Conservation (phyloP, 306 rosid species). For the Rosa persica region DNA sequence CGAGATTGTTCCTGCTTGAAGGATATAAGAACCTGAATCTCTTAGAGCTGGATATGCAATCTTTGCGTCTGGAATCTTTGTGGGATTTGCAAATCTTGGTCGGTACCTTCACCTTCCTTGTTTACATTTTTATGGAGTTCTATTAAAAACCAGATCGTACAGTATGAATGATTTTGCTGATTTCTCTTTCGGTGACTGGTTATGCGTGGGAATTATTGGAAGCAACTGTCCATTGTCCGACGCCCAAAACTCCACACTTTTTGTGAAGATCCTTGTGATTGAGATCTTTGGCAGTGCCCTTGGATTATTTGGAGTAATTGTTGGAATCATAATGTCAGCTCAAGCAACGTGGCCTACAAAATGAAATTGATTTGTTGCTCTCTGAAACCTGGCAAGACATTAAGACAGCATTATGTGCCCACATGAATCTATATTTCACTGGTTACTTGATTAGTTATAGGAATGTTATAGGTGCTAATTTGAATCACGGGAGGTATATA, state of each 20-base stretch:
- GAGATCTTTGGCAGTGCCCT: conserved; percentile 97
- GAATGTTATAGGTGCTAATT: too few species aligned
- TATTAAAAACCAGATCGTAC: background rate
- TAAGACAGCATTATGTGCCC: background rate
- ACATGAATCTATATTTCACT: background rate
- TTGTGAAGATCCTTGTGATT: conserved; percentile 96
- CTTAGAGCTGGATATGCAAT: conserved; percentile 98
- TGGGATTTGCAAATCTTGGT: conserved; percentile 98
- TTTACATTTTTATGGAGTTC: background rate
- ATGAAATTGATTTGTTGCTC: conserved; percentile 26
- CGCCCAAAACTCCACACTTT: conserved; percentile 95
- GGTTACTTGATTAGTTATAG: conserved; percentile 13
- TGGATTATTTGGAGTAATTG: conserved; percentile 93
- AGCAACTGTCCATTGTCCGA: conserved; percentile 98
- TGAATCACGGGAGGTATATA: too few species aligned
- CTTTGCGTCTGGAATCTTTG: conserved; percentile 91
- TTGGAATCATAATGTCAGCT: conserved; percentile 97
- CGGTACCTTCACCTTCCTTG: conserved; percentile 15
- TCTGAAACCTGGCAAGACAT: conserved; percentile 1
- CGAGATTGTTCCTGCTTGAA: conserved; percentile 68
- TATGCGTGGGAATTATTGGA: conserved; percentile 93
- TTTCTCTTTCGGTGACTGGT: conserved; percentile 38
- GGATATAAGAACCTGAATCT: conserved; percentile 67
- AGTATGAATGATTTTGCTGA: background rate
- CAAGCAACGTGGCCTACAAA: conserved; percentile 94